Percentiles rank a stretch among this genome's conserved stretches.
These are phyloP conservation scores for Irpex sp. DNA, from an alignment of 1,284 basidiomycete genomes.

Conservation along the genomic window DNA sequence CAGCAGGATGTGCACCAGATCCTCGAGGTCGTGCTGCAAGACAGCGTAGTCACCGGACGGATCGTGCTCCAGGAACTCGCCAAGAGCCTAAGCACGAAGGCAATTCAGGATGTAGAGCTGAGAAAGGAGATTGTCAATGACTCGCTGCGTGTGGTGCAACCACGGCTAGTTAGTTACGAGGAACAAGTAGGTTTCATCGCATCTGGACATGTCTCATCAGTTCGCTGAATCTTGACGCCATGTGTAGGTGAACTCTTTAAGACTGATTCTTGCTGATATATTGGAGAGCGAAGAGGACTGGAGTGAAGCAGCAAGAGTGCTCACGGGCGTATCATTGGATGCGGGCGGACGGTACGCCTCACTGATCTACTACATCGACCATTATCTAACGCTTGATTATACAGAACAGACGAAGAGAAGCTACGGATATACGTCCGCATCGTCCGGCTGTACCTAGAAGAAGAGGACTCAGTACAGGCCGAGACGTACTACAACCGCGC, in stretches of 20 bases:
- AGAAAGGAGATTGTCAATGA: constrained; percentile 72
- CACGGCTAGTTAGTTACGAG: constrained; percentile 84
- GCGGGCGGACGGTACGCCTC: constrained; percentile 75
- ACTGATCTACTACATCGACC: background rate
- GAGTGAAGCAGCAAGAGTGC: constrained; percentile 85
- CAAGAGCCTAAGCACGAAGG: constrained; percentile 53
- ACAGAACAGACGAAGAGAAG: constrained; percentile 81
- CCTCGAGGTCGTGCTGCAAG: constrained; percentile 74
- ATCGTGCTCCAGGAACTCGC: constrained; percentile 84
- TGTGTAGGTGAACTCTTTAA: constrained; percentile 72
- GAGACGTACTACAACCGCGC: constrained; percentile 97
- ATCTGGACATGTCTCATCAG: constrained; percentile 1
- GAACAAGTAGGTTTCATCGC: constrained; percentile 71
- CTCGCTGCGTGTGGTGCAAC: constrained; percentile 69
- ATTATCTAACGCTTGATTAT: constrained; percentile 34
- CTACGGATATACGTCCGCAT: constrained; percentile 91
- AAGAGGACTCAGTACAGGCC: constrained; percentile 90
- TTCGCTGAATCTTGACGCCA: constrained; percentile 3
- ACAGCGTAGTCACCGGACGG: constrained; percentile 77
- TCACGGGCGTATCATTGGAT: constrained; percentile 90
- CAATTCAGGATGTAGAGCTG: constrained; percentile 50
- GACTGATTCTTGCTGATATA: constrained; percentile 85
- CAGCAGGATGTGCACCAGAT: constrained; percentile 58
- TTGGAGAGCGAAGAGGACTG: constrained; percentile 92
- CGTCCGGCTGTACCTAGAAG: constrained; percentile 92